A percentile compares a stretch with the other conserved stretches of the same genome.
These are phyloP conservation scores for Blastobotrys buckinghamii DNA, from an alignment of 1,139 yeast genomes.

Conservation along the genomic window DNA sequence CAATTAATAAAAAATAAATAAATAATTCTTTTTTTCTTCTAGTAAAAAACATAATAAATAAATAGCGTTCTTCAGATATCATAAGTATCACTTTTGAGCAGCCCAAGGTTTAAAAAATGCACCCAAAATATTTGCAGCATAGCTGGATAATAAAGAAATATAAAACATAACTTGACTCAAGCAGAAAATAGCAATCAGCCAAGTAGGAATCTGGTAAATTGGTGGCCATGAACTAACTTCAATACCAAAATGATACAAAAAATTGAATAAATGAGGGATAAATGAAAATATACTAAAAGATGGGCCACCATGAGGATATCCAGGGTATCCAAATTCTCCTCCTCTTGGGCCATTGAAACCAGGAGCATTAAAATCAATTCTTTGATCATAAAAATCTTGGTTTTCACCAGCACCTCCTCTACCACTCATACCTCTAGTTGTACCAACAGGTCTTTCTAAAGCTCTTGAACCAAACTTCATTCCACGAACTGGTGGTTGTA, in stretches of 20 bases:
- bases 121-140: background rate
- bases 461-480: background rate
- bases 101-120: conserved; percentile 3
- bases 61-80: background rate
- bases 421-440: background rate
- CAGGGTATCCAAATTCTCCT: background rate
- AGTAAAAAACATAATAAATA: background rate
- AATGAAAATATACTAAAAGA: background rate
- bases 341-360: background rate
- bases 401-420: background rate
- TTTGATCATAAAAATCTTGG: background rate
- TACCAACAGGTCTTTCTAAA: conserved; percentile 6
- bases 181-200: background rate
- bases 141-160: background rate
- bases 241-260: background rate
- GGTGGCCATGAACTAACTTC: conserved; percentile 3
- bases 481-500: background rate
- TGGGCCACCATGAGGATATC: background rate
- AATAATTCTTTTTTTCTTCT: background rate
- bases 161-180: background rate
- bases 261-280: background rate
- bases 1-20: background rate
- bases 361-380: background rate
- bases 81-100: background rate
- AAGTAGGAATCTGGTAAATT: background rate